Evolutionary conservation across 129 eudicot species (phyloP).

Genomic region (Tagetes erecta): DNA sequence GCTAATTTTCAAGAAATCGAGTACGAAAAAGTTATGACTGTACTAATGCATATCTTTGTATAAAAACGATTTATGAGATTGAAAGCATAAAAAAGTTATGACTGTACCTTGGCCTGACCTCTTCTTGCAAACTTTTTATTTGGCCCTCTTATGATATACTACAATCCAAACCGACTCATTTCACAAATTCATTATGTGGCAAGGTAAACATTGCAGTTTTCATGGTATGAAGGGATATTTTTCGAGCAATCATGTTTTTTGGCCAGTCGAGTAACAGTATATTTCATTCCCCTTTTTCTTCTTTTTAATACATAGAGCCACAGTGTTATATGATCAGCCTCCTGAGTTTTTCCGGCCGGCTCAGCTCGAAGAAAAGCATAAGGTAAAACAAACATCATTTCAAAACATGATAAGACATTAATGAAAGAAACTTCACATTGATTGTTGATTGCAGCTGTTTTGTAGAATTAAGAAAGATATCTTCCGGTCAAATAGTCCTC

Average conservation of each 20-base stretch:
- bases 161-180: not conserved
- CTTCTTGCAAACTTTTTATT: not conserved
- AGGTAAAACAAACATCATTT: slow-evolving; percentile 41
- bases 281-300: not conserved
- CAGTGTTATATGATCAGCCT: slow-evolving; percentile 95
- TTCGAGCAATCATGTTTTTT: slow-evolving; percentile 8
- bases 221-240: slow-evolving; percentile 1
- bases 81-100: not conserved
- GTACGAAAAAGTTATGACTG: not conserved
- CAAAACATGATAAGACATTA: slow-evolving; percentile 11
- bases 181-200: not conserved
- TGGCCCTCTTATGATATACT: not conserved
- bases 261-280: not conserved
- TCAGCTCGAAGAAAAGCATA: slow-evolving; percentile 78
- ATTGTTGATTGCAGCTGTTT: slow-evolving; percentile 66
- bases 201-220: slow-evolving; percentile 5
- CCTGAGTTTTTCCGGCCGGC: slow-evolving; percentile 93
- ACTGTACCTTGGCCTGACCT: too few species aligned
- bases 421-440: slow-evolving; percentile 11
- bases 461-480: slow-evolving; percentile 66
- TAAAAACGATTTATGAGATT: not conserved
- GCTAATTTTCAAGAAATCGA: not conserved
- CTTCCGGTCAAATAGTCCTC: slow-evolving; percentile 42
- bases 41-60: not conserved
- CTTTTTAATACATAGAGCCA: slow-evolving; percentile 53